Base-by-base conservation (phyloP, 345 rosid genomes). In the Streptanthus diversifolius region DNA sequence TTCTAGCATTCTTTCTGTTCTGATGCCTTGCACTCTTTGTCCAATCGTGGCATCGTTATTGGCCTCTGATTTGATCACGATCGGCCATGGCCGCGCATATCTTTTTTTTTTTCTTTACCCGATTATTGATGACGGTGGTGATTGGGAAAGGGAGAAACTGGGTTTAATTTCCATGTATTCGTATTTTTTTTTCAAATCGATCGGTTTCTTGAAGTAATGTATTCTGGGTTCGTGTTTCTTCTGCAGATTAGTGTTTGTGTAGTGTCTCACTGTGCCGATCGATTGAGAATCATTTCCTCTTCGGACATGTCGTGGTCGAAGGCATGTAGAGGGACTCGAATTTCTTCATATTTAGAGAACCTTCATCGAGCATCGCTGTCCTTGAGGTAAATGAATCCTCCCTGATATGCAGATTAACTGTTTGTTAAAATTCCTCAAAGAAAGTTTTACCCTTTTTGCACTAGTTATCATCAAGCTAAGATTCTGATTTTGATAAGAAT, bases 261-360 rank as follows among this genome's bases (percentile, higher is more conserved):
- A 11, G 55, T 68, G 67, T 55, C 25, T 72, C 37, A 40, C 24
- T 14, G 62, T 7, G 19, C 59, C 9, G 30, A 53, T 68, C 41
- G 33, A 54, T 61, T 24, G 36, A 44, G 37, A 33, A 32, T 4
- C n/a, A 53, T 14, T 14, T 39, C 18, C 18, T 51, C 43, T 24
- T 55, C 66, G 54, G 56, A 75, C 61, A 76, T 76, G 80, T 76
- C 80, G 60, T 70, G 71, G 80, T 70, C 66, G 30, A 76, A 57
- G 15, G 60, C 61, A 45, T 63, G 53, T 45, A 70, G 66, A 44
- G 49, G 74, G 33, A 53, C 43, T 54, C 71, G 32, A 3, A 6
- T 76, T 35, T 37, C 61, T n/a, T 63, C 76, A 15, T 64, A 76
- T 76, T 21, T 76, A n/a, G 66, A 47, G 39, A 63, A 45, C 8